These are phyloP conservation scores for Phoma sp. DNA, from an alignment of 2,329 filamentous ascomycete genomes.

Conservation along the genomic window DNA sequence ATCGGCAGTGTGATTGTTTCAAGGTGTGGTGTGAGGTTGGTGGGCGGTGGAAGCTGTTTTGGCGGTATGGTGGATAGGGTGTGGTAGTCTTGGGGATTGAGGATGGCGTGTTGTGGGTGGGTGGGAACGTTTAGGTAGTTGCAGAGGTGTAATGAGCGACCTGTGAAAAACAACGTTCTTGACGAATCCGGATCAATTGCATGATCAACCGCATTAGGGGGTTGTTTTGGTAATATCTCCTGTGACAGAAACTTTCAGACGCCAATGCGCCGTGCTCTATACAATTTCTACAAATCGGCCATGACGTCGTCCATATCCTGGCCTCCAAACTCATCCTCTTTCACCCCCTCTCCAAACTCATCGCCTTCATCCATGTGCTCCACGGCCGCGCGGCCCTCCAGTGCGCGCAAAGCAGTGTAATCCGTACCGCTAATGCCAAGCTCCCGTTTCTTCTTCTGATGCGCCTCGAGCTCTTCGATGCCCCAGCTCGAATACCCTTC, in stretches of 20 bases:
- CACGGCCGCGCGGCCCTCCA: conserved; percentile 39
- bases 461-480: conserved; percentile 74
- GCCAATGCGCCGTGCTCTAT: neutral
- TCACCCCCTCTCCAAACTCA: conserved; percentile 18
- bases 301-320: conserved; percentile 46
- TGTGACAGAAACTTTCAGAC: neutral
- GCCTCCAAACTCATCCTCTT: conserved; percentile 45
- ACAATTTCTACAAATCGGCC: conserved; percentile 34
- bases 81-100: too few species aligned
- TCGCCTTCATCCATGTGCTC: conserved; percentile 25
- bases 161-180: too few species aligned
- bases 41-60: too few species aligned
- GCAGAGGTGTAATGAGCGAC: too few species aligned
- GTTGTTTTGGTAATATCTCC: too few species aligned
- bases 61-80: too few species aligned
- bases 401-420: conserved; percentile 48
- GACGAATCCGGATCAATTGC: too few species aligned
- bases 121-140: too few species aligned
- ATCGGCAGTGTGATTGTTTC: too few species aligned
- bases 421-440: conserved; percentile 70
- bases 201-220: too few species aligned
- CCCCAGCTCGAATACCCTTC: conserved; percentile 96
- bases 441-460: conserved; percentile 77
- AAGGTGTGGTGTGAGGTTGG: too few species aligned
- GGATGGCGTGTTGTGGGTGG: too few species aligned